These are phyloP conservation scores for Cladochytrium replicatum DNA, from an alignment of 192 early-diverging fungal species.

Conservation along the genomic window DNA sequence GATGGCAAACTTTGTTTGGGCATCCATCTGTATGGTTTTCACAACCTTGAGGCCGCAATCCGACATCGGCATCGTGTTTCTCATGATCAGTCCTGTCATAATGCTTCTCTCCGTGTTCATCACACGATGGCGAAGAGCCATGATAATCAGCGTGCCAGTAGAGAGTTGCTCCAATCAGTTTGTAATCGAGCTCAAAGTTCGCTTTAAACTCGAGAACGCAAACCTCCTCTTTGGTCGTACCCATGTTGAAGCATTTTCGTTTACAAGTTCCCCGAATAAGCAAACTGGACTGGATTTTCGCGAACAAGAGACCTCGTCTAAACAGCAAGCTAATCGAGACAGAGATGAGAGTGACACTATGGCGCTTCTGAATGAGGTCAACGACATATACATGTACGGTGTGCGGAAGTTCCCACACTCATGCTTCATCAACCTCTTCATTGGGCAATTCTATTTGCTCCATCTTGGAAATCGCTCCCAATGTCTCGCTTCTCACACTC, in stretches of 20 bases:
- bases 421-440: slow-evolving; percentile 25
- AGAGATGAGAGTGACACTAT: neutral
- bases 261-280: slow-evolving; percentile 1
- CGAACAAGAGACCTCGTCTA: neutral
- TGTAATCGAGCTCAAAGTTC: slow-evolving; percentile 25
- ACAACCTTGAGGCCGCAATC: slow-evolving; percentile 21
- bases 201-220: slow-evolving; percentile 17
- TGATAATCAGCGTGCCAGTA: slow-evolving; percentile 13
- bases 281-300: neutral
- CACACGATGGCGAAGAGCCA: slow-evolving; percentile 7
- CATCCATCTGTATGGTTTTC: slow-evolving; percentile 25
- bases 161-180: slow-evolving; percentile 10
- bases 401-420: slow-evolving; percentile 20
- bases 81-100: slow-evolving; percentile 13
- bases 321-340: too few species aligned
- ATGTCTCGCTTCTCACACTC: slow-evolving; percentile 25
- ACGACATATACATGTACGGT: slow-evolving; percentile 8
- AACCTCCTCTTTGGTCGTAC: slow-evolving; percentile 15
- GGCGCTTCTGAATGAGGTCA: too few species aligned
- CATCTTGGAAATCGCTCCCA: slow-evolving; percentile 30
- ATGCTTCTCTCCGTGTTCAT: slow-evolving; percentile 17
- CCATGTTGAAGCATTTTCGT: slow-evolving; percentile 5
- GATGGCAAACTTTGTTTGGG: slow-evolving; percentile 31
- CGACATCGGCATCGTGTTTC: slow-evolving; percentile 34
- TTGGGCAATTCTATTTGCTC: slow-evolving; percentile 25